These are phyloP conservation scores for Ophiocordyceps camponoti-leonardi DNA, from an alignment of 2,329 filamentous ascomycete genomes.

Conservation along the genomic window DNA sequence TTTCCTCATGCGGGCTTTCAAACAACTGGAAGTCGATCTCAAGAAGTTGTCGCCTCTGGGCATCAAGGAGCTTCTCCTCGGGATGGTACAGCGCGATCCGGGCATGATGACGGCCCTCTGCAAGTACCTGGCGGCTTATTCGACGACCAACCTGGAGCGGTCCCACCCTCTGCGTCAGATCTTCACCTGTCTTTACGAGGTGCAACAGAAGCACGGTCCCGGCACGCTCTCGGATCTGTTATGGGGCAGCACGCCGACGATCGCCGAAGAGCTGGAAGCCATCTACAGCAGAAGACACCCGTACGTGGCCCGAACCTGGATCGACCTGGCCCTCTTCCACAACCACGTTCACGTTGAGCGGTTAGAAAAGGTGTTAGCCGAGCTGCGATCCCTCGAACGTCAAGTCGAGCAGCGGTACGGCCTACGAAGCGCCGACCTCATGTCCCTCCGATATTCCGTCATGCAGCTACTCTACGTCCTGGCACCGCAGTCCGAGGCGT, in stretches of 20 bases:
- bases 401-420: constrained; percentile 19
- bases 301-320: constrained; percentile 24
- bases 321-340: constrained; percentile 23
- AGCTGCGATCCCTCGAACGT: constrained; percentile 18
- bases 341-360: constrained; percentile 18
- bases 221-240: constrained; percentile 23
- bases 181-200: constrained; percentile 24
- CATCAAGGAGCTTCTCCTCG: constrained; percentile 23
- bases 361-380: constrained; percentile 17
- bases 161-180: constrained; percentile 24
- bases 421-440: constrained; percentile 15
- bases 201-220: constrained; percentile 26
- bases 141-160: constrained; percentile 24
- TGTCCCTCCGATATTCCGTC: constrained; percentile 23
- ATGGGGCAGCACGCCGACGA: constrained; percentile 21
- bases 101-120: constrained; percentile 27
- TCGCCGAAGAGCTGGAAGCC: constrained; percentile 25
- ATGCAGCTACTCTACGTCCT: constrained; percentile 20
- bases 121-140: constrained; percentile 26
- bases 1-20: constrained; percentile 23
- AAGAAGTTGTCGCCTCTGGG: constrained; percentile 24
- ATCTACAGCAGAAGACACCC: constrained; percentile 25
- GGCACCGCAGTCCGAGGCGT: constrained; percentile 15
- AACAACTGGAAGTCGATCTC: constrained; percentile 23
- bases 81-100: constrained; percentile 25